Evolutionary conservation across 192 early-diverging fungal genomes (phyloP).

Genomic region (Mortierella claussenii): DNA sequence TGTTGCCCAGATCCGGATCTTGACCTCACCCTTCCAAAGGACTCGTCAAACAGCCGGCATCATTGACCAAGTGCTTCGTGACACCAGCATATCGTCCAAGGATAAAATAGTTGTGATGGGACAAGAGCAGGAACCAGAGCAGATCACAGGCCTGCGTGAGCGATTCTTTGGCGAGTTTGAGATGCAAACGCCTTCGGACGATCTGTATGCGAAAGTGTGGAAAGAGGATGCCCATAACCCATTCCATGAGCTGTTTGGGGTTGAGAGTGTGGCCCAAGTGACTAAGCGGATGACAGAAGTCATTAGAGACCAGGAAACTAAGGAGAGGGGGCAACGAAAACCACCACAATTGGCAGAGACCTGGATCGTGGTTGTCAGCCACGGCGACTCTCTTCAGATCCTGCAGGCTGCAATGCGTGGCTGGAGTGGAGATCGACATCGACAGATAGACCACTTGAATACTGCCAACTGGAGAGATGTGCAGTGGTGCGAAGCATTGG

Average conservation of each 20-base stretch:
- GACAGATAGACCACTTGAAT: slow-evolving; percentile 57
- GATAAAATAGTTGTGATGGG: background rate
- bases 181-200: slow-evolving; percentile 50
- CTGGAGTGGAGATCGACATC: slow-evolving; percentile 56
- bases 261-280: slow-evolving; percentile 34
- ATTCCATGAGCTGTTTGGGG: slow-evolving; percentile 28
- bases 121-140: slow-evolving; percentile 14
- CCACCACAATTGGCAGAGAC: slow-evolving; percentile 15
- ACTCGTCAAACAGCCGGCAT: slow-evolving; percentile 64
- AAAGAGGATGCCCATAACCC: slow-evolving; percentile 41
- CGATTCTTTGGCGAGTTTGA: slow-evolving; percentile 68
- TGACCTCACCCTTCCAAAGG: slow-evolving; percentile 63
- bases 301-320: slow-evolving; percentile 5
- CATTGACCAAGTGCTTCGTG: slow-evolving; percentile 28
- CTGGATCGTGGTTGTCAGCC: slow-evolving; percentile 57
- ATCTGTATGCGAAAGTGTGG: slow-evolving; percentile 58
- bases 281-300: slow-evolving; percentile 23
- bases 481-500: slow-evolving; percentile 27
- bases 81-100: background rate
- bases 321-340: background rate
- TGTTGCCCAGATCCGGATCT: slow-evolving; percentile 42
- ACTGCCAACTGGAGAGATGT: slow-evolving; percentile 58
- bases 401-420: slow-evolving; percentile 56
- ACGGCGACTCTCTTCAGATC: slow-evolving; percentile 67
- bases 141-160: slow-evolving; percentile 57